Evolutionary conservation across 768 basidiomycete genomes (phyloP).

Genomic region (Boletus vinaceobasis): DNA sequence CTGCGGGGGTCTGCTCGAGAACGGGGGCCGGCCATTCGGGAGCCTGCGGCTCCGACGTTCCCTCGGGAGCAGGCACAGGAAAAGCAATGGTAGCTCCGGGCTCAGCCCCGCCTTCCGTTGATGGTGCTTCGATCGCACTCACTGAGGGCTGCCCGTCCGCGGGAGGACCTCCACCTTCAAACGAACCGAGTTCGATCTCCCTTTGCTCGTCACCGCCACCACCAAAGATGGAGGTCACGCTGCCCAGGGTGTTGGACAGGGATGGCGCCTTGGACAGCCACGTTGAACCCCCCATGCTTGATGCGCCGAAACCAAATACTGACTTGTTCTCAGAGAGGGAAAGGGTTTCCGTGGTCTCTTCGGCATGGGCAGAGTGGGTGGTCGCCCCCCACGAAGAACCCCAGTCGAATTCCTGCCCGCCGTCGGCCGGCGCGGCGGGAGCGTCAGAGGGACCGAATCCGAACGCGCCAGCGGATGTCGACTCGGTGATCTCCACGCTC

Average conservation of each 20-base stretch:
- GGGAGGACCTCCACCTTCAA: neutral
- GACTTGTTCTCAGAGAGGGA: neutral
- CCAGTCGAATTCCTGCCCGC: neutral
- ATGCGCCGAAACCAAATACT: conserved; percentile 3
- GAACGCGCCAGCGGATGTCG: neutral
- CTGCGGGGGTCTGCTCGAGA: neutral
- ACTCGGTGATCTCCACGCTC: neutral
- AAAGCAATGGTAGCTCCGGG: neutral
- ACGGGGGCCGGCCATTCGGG: neutral
- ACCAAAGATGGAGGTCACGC: conserved; percentile 1
- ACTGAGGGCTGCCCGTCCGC: neutral
- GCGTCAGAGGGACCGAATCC: neutral
- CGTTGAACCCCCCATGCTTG: neutral
- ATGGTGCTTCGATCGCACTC: neutral
- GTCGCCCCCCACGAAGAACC: neutral
- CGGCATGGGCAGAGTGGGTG: neutral
- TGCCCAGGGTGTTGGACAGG: neutral
- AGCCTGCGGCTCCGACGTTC: neutral
- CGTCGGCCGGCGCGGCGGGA: neutral
- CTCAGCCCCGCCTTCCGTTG: neutral
- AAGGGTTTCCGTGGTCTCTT: neutral
- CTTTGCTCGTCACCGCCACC: neutral
- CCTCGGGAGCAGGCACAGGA: neutral
- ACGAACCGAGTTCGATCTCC: conserved; percentile 1
- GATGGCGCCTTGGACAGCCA: neutral